Conservation (phyloP, 2,329 filamentous ascomycete species). For the Alternaria rosae region DNA sequence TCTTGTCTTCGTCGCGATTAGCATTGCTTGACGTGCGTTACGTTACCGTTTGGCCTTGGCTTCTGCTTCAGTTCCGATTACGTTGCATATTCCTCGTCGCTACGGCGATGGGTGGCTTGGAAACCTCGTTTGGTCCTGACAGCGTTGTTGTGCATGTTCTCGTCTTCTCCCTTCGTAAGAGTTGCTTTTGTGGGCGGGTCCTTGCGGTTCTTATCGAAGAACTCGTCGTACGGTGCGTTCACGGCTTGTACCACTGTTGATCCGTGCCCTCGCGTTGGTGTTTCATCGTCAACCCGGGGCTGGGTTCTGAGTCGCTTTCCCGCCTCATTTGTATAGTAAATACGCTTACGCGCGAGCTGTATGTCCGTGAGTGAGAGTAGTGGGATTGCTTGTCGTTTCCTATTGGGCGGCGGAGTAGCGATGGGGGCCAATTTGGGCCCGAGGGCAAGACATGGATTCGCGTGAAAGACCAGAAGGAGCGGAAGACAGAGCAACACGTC, state of each 20-base stretch:
- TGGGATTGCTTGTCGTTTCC: background rate
- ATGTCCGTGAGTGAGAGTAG: background rate
- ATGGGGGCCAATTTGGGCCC: background rate
- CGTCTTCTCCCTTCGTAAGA: background rate
- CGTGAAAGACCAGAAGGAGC: background rate
- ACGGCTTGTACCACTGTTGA: conserved; percentile 4
- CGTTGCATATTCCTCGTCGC: background rate
- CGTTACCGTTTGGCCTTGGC: background rate
- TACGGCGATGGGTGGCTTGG: background rate
- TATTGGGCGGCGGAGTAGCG: background rate
- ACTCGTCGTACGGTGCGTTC: background rate
- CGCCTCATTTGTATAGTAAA: background rate
- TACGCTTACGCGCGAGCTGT: background rate
- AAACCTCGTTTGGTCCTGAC: background rate
- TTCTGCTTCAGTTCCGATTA: background rate
- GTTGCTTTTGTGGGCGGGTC: background rate
- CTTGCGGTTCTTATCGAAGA: background rate
- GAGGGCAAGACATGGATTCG: background rate
- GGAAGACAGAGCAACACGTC: background rate
- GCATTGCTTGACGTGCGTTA: background rate
- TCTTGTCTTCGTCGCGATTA: background rate
- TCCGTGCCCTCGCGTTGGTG: conserved; percentile 17
- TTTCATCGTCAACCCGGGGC: conserved; percentile 9
- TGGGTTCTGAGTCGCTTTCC: background rate
- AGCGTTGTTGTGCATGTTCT: background rate